phyloP scores from a whole-genome alignment of 805 yeast genomes.

The Suhomyces sp. region DNA sequence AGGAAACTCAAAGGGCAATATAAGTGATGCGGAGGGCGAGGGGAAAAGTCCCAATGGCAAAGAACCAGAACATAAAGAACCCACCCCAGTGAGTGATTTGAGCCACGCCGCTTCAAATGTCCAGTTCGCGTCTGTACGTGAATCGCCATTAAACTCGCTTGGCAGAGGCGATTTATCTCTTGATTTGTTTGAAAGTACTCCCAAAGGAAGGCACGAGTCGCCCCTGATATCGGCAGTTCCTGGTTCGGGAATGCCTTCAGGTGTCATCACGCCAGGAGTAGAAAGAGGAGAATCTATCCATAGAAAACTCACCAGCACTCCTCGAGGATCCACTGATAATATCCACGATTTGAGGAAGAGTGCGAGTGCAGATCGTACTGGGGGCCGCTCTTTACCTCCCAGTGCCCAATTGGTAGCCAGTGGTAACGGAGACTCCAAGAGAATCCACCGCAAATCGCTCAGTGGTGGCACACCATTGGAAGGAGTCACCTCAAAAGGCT shows the following conservation, averaged over 20 bases:
- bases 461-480: slow-evolving; percentile 8
- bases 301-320: slow-evolving; percentile 11
- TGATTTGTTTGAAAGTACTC: slow-evolving; percentile 20
- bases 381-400: slow-evolving; percentile 13
- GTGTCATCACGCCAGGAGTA: slow-evolving; percentile 1
- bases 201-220: slow-evolving; percentile 2
- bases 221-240: not conserved
- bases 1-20: slow-evolving; percentile 8
- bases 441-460: slow-evolving; percentile 19
- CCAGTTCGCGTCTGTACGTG: slow-evolving; percentile 46
- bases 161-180: slow-evolving; percentile 48
- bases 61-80: not conserved
- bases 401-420: slow-evolving; percentile 14
- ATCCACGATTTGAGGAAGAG: slow-evolving; percentile 10
- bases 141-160: slow-evolving; percentile 44
- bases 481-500: not conserved
- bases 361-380: slow-evolving; percentile 16
- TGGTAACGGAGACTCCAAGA: slow-evolving; percentile 17
- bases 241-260: not conserved
- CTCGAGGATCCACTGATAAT: slow-evolving; percentile 18
- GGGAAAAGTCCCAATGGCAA: not conserved
- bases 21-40: slow-evolving; percentile 2
- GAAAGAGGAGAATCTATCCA: slow-evolving; percentile 6
- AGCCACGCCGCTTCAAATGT: slow-evolving; percentile 28
- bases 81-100: not conserved